Evolutionary conservation across 805 yeast species (phyloP).

Genomic region (Candida sphagnicola): DNA sequence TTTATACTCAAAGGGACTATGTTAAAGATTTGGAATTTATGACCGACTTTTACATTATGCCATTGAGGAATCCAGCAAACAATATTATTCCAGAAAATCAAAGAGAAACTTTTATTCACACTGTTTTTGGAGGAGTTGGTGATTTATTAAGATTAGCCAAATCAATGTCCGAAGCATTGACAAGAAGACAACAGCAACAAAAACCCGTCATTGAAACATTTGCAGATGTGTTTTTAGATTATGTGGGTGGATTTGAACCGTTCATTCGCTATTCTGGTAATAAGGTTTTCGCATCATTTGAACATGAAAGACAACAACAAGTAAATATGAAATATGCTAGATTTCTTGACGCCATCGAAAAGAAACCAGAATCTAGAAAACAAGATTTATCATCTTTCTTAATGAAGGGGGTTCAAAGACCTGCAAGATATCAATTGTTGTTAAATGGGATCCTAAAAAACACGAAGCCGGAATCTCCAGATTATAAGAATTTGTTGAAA

Average conservation of each 20-base stretch:
- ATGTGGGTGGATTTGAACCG: conserved; percentile 84
- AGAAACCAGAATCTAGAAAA: conserved; percentile 79
- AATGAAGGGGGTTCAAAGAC: conserved; percentile 93
- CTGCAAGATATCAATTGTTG: conserved; percentile 88
- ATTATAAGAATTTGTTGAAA: conserved; percentile 60
- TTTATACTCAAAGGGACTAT: conserved; percentile 90
- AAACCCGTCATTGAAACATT: conserved; percentile 80
- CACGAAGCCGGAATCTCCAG: conserved; percentile 74
- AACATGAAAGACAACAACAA: conserved; percentile 89
- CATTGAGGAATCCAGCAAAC: conserved; percentile 67
- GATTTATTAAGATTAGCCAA: conserved; percentile 84
- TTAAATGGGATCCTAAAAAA: conserved; percentile 78
- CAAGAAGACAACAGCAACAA: conserved; percentile 76
- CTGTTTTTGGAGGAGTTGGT: conserved; percentile 85
- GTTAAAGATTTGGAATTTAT: conserved; percentile 91
- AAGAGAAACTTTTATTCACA: conserved; percentile 84
- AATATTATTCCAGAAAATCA: conserved; percentile 85
- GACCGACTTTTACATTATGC: conserved; percentile 91
- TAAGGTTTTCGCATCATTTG: conserved; percentile 91
- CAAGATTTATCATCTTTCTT: conserved; percentile 89
- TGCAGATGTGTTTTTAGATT: conserved; percentile 85
- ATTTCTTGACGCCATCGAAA: conserved; percentile 86
- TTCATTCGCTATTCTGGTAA: conserved; percentile 92
- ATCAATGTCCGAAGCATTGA: conserved; percentile 82
- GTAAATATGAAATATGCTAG: conserved; percentile 89